phyloP scores from a whole-genome alignment of 768 basidiomycete species.

The Boletus coccyginus region DNA sequence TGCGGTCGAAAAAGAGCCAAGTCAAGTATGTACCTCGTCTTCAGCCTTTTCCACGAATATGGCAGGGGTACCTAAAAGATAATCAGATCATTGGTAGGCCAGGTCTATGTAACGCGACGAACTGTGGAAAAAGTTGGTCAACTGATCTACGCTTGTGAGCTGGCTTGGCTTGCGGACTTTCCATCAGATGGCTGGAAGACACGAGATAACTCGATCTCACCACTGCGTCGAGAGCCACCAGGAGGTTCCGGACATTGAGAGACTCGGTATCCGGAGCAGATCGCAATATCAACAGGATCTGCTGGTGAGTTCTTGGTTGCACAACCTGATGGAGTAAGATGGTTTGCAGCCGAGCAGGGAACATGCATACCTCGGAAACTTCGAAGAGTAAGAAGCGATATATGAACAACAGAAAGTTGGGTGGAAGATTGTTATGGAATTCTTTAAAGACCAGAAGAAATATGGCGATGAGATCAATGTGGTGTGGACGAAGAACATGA shows the following conservation, averaged over 20 bases:
- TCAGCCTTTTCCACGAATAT: constrained; percentile 60
- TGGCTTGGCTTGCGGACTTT: constrained; percentile 40
- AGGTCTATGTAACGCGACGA: constrained; percentile 8
- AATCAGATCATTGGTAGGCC: not conserved
- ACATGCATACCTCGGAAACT: constrained; percentile 55
- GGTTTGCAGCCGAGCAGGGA: not conserved
- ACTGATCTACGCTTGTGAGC: constrained; percentile 52
- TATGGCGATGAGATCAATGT: constrained; percentile 64
- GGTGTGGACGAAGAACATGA: constrained; percentile 74
- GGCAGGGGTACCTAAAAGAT: constrained; percentile 45
- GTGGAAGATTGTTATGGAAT: constrained; percentile 50
- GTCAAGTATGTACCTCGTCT: constrained; percentile 43
- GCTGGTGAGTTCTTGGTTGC: constrained; percentile 53
- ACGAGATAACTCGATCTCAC: constrained; percentile 25
- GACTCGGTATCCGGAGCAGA: constrained; percentile 44
- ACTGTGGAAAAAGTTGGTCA: constrained; percentile 59
- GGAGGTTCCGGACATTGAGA: constrained; percentile 41
- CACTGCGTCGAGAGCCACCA: constrained; percentile 43
- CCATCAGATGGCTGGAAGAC: constrained; percentile 17
- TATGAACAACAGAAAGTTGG: constrained; percentile 57
- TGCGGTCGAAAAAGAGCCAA: not conserved
- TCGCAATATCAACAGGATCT: constrained; percentile 45
- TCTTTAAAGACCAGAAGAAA: constrained; percentile 64
- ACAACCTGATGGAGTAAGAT: constrained; percentile 47
- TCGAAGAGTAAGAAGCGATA: constrained; percentile 69